Evolutionary conservation across 164 flowering plant genomes (phyloP), one percentile per base, ranked within the genome.

Genomic region (Amborella trichopoda): DNA sequence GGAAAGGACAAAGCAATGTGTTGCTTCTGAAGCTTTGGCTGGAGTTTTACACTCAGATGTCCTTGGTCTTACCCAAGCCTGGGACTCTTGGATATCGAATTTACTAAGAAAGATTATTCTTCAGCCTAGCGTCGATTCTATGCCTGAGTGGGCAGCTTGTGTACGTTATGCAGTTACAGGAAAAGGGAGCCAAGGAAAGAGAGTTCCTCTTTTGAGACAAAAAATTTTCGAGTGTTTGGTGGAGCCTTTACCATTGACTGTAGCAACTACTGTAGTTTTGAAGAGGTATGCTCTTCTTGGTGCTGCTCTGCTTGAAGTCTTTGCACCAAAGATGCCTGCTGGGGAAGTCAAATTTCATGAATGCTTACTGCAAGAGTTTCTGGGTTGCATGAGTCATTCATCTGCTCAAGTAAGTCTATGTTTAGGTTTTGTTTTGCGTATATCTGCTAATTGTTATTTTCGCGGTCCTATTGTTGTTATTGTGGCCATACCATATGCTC

Each of bases 101-200:
- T 80, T 66, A 55, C 53, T 91, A 40, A 75, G 77, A 72, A 75
- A 66, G 53, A 69, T 84, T 33, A 68, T 84, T 64, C 62, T 68
- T 44, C 66, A 87, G 40, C 94, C 87, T 23, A 69, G 83, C 22
- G 96, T 91, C 48, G 99, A 91, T 66, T 91, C 99, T 22, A 64
- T 69, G 24, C 96, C 99, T 44, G 99, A 91, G 60, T 91, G 99
- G 99, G 82, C 90, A 43, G 88, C 96, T 50, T 84, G 95, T 64
- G 75, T 91, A 66, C 87, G 95, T 20, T 91, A 84, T 74, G 93
- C 96, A 22, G 96, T 84, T 53, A 87, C 99, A 32, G 99, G 99
- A 38, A 91, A 87, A 56, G 99, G 96, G 46, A 91, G 80, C 56
- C 32, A 65, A 65, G 99, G 99, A 54, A 70, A 75, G n/a, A 72